phyloP scores from a whole-genome alignment of 75 land plant genomes.

The Cryptomeria japonica region DNA sequence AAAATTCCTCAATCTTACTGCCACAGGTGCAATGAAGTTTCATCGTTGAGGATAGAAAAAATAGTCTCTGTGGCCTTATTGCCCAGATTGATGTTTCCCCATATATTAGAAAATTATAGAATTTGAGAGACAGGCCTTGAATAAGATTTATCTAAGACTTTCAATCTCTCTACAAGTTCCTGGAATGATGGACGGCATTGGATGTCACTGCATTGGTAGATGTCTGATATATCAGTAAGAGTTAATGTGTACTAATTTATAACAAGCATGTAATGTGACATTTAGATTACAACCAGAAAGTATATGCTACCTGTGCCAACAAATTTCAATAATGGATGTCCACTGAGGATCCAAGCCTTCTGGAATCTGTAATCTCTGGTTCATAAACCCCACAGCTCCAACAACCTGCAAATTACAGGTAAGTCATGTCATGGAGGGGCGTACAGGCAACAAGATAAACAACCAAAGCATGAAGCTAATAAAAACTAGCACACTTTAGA shows the following conservation, averaged over 20 bases:
- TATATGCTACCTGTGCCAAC: conserved; percentile 63
- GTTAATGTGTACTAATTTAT: too few species aligned
- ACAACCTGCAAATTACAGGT: conserved; percentile 47
- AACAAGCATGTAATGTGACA: too few species aligned
- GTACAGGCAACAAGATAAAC: too few species aligned
- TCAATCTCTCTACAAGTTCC: conserved; percentile 56
- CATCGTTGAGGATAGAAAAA: background rate
- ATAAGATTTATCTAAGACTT: conserved; percentile 49
- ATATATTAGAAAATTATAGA: background rate
- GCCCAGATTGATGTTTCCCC: background rate
- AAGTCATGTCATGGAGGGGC: background rate
- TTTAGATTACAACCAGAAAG: too few species aligned
- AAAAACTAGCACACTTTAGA: too few species aligned
- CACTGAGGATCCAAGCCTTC: conserved; percentile 58
- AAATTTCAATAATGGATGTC: conserved; percentile 60
- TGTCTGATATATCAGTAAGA: background rate
- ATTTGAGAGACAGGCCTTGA: conserved; percentile 6
- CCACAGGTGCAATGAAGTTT: background rate
- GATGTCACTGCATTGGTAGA: conserved; percentile 49
- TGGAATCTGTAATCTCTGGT: conserved; percentile 69
- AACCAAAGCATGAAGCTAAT: too few species aligned
- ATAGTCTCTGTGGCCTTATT: background rate
- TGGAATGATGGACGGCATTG: conserved; percentile 63
- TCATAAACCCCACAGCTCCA: conserved; percentile 87
- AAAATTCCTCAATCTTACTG: background rate